Percentiles rank a stretch among this genome's conserved stretches.
phyloP scores from a whole-genome alignment of 495 filamentous ascomycete species.

The Aspergillus ostianus region DNA sequence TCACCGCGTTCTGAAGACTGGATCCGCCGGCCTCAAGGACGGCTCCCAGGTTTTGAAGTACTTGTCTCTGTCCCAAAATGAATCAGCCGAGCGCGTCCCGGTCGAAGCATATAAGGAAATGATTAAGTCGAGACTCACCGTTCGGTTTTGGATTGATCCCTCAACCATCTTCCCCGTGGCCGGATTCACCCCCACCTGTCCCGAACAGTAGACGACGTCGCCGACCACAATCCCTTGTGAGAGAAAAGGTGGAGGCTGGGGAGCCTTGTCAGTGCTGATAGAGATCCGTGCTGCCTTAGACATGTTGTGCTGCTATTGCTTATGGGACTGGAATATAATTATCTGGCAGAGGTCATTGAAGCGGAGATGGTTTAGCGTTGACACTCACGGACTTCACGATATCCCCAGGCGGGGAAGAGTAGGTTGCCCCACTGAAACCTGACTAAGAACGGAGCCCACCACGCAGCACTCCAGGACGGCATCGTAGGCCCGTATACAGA shows the following conservation, averaged over 20 bases:
- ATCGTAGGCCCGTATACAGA: too few species aligned
- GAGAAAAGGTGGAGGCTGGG: constrained; percentile 40
- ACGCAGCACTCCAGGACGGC: too few species aligned
- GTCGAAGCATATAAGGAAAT: neutral
- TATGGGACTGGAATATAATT: neutral
- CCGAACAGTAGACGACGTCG: constrained; percentile 45
- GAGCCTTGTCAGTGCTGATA: constrained; percentile 36
- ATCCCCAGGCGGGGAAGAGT: neutral
- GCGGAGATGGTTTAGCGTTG: neutral
- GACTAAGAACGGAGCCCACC: neutral
- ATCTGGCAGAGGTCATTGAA: neutral
- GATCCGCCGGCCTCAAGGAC: constrained; percentile 66
- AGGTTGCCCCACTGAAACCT: neutral
- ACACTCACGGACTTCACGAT: neutral
- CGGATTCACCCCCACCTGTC: constrained; percentile 50
- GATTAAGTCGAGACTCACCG: constrained; percentile 34
- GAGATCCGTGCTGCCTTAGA: constrained; percentile 22
- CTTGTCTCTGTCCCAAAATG: constrained; percentile 35
- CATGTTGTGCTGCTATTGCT: constrained; percentile 4
- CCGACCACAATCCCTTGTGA: constrained; percentile 45
- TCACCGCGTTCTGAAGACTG: constrained; percentile 60
- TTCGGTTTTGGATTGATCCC: constrained; percentile 53
- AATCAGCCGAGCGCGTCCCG: neutral
- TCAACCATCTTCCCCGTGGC: constrained; percentile 47
- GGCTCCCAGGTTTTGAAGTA: constrained; percentile 60